Conservation (phyloP, 2,329 filamentous ascomycete genomes). For the Fusarium bactridioides region DNA sequence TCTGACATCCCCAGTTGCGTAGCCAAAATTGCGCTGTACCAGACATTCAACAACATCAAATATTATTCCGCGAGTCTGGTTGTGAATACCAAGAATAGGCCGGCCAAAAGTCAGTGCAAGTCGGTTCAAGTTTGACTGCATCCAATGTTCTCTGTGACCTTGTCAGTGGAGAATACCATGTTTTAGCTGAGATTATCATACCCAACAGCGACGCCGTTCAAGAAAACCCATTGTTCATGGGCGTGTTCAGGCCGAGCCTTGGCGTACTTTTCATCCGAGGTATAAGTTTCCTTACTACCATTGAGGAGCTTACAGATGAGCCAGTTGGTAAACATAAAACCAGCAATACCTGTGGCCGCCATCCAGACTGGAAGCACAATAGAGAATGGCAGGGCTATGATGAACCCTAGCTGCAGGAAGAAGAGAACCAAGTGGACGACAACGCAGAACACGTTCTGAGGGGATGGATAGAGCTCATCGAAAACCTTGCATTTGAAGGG, state of each 20-base stretch:
- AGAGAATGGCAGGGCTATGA: conserved; percentile 64
- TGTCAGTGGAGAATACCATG: conserved; percentile 8
- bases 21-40: conserved; percentile 77
- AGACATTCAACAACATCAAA: conserved; percentile 82
- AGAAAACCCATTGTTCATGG: conserved; percentile 79
- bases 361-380: conserved; percentile 59
- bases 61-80: conserved; percentile 75
- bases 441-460: conserved; percentile 64
- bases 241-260: conserved; percentile 57
- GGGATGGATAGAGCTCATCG: conserved; percentile 70
- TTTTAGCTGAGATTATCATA: conserved; percentile 46
- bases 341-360: conserved; percentile 48
- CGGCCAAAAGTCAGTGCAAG: conserved; percentile 76
- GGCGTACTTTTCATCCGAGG: conserved; percentile 63
- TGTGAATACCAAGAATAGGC: conserved; percentile 77
- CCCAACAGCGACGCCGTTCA: conserved; percentile 76
- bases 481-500: conserved; percentile 62
- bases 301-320: conserved; percentile 61
- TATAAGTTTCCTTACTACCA: conserved; percentile 57
- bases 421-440: conserved; percentile 65
- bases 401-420: conserved; percentile 66
- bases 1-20: conserved; percentile 73
- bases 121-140: conserved; percentile 74
- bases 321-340: conserved; percentile 60
- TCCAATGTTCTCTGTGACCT: conserved; percentile 64